Conservation (phyloP, 148 eudicot species). For the Chenopodium formosanum region DNA sequence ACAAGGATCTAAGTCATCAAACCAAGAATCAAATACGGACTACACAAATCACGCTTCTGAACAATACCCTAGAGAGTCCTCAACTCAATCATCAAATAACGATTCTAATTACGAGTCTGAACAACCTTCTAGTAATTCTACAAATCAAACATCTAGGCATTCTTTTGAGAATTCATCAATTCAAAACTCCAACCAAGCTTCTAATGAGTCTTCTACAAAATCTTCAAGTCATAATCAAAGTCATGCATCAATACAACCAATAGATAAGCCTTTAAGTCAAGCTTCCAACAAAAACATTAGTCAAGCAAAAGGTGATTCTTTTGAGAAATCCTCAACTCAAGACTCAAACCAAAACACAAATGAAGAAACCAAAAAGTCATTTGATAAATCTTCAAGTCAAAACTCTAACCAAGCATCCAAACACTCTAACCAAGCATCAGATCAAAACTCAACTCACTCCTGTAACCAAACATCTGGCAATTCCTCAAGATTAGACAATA, state of each 20-base stretch:
- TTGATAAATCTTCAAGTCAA: not conserved
- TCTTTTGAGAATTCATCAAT: too few relatives aligned
- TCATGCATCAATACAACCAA: not conserved
- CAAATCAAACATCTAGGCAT: too few relatives aligned
- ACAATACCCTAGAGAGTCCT: too few relatives aligned
- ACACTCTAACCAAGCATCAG: conserved; percentile 3
- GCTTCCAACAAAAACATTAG: not conserved
- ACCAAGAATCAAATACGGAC: not conserved
- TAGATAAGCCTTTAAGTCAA: not conserved
- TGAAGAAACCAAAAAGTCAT: not conserved
- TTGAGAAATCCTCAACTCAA: not conserved
- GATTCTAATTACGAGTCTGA: too few relatives aligned
- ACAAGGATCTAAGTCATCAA: not conserved
- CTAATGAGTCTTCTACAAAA: too few relatives aligned
- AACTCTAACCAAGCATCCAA: not conserved
- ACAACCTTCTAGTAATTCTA: too few relatives aligned
- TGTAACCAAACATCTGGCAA: not conserved
- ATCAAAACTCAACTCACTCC: not conserved
- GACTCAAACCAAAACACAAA: not conserved
- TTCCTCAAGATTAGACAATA: not conserved
- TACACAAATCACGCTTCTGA: too few relatives aligned
- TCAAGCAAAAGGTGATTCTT: not conserved
- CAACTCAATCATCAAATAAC: too few relatives aligned
- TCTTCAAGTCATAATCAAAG: too few relatives aligned
- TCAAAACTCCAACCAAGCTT: too few relatives aligned